Base-by-base conservation (phyloP, 2,329 filamentous ascomycete species). In the Venturia oleaginea region DNA sequence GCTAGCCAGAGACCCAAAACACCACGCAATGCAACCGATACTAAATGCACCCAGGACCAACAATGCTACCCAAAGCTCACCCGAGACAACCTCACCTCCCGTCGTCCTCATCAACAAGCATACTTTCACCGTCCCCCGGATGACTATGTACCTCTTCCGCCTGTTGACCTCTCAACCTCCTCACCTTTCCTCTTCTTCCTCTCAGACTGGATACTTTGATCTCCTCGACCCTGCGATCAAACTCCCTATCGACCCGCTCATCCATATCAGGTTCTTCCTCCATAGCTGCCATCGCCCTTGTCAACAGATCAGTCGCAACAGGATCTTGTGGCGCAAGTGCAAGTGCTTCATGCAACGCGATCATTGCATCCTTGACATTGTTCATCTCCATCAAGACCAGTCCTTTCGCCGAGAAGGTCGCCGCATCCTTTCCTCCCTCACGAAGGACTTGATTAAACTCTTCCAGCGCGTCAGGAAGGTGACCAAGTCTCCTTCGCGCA, bases 361-460 rank as follows among this genome's bases (percentile, higher is more conserved):
- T 82, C 4, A 94, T 87, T 0, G 93, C 93, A 57, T 95, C 89
- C 70, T 89, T 88, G 0, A 86, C 84, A 61, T 85, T 82, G 19
- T 85, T 86, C 68, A 91, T 81, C 70, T 96, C 91, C 69, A 97
- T 83, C 64, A 93, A 81, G 15, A 96, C 88, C 19, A 97, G 80
- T 0, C 91, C 93, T 71, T 96, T 93, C 13, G 91, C 88, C 60
- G 86, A 85, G 72, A 96, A 94, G 2, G 94, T 84, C 37, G 85
- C 83, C 0, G 89, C 83, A 67, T 94, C 89, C 68, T 92, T 92
- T 54, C 88, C 88, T 32, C 91, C 91, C 59, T 90, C 84, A 15
- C 93, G 83, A 37, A 97, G 81, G 37, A 96, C 94, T 71, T 92
- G 88, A 68, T 97, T 90, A 70, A 97, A 97, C 72, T 93, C 85